Evolutionary conservation across 495 filamentous ascomycete genomes (phyloP), one percentile per base, ranked within the genome.

Genomic region (Massariosphaeria phaeospora): DNA sequence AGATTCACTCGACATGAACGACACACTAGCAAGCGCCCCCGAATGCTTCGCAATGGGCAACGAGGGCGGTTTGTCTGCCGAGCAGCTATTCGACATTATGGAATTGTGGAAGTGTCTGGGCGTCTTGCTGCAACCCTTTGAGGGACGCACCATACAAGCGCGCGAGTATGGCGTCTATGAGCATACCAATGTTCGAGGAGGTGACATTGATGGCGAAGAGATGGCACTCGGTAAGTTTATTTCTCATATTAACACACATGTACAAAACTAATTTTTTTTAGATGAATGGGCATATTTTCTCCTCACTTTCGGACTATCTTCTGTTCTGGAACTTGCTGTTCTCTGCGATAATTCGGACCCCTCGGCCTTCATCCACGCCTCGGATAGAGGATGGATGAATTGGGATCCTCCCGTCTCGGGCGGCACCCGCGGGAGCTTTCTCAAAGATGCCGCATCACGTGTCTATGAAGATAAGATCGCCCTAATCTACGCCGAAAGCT

Each of bases 51-150:
- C 76, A 8, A 67, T 67, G 43, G 83, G 83, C 7, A 86, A 86
- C 62, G 64, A 52, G 8, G 69, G 66, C 18, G 81, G 82, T 3
- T 67, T 86, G 13, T 75, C 75, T 0, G 70, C 74, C 11, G 72
- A 74, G 40, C 74, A 86, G 58, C 66, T 85, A 10, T 84, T 79
- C 48, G 79, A 84, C 62, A 80, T 86, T 75, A 79, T 72, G 1
- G 83, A 86, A 61, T 75, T 86, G 18, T 86, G 82, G 82, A 82
- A 72, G 0, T 84, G 82, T 59, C 65, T 86, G 23, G 70, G 73
- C 24, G 75, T 79, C 7, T 65, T 86, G 17, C 67, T 84, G 4
- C 75, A 79, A 45, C 76, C 76, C 13, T 70, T 83, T 36, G 78
- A 84, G 50, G 80, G 76, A 8, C 75, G 77, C 53, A 75, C 74